Base-by-base conservation (phyloP, 805 yeast species). In the Starmerella vitae region DNA sequence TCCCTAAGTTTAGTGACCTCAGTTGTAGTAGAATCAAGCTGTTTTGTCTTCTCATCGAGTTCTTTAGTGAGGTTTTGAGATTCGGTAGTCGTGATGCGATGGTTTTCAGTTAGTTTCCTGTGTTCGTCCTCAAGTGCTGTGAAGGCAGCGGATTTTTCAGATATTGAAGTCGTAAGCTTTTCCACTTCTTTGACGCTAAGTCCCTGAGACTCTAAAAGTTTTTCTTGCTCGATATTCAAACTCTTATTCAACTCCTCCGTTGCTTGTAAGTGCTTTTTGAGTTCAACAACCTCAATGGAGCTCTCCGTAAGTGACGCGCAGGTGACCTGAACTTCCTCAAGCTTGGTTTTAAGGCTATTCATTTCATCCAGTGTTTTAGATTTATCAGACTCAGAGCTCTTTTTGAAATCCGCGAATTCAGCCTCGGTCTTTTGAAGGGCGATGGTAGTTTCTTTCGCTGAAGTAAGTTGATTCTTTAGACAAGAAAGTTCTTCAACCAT, bases 1-100 rank as follows among this genome's bases (percentile, higher is more conserved):
- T 45, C 33, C 20, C 45, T 46, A 14, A 49, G 43, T 24, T 44
- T 41, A 12, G 44, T 14, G 12, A 48, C 36, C 36, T 55, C 48
- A 19, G 34, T 35, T 39, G 39, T 21, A 44, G 48, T 34, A 14
- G 43, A 33, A 17, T 20, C 36, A 4, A 54, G 29, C 33, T 45
- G 47, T n/a, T 30, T 33, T 14, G 27, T 20, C 14, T 18, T 28
- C 14, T 27, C 37, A 18, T 20, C 24, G 14, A 18, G 30, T 3
- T 20, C 5, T 9, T 4, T n/a, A 15, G 15, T 22, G 17, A 20
- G 29, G 22, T 19, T 20, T 12, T 6, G 8, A 26, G 21, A 18
- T 20, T 26, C 17, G 6, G 12, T 21, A 18, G 32, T 26, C 22
- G 31, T 5, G 9, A 20, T 20, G 31, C n/a, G 20, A 31, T n/a